These are phyloP conservation scores for Fraxinus albicans DNA, from an alignment of 305 asterid species.

Conservation along the genomic window DNA sequence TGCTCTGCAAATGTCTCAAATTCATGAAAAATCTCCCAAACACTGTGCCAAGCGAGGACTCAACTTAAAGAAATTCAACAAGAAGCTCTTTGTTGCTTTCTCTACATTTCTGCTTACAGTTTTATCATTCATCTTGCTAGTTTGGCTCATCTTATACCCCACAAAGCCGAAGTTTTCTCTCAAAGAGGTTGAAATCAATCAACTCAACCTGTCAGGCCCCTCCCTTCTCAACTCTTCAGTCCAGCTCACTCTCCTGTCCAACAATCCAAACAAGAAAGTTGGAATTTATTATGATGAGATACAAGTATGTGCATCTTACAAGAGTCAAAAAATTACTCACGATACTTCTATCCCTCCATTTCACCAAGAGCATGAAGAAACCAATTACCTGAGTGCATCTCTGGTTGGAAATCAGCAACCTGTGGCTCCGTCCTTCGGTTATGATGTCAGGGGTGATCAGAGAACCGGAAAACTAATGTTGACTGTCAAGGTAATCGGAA, in stretches of 20 bases:
- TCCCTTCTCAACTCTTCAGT: conserved; percentile 80
- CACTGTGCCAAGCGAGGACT: conserved; percentile 66
- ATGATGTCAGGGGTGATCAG: conserved; percentile 64
- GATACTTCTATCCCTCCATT: conserved; percentile 63
- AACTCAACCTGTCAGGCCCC: conserved; percentile 57
- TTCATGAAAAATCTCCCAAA: conserved; percentile 68
- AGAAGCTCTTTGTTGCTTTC: conserved; percentile 44
- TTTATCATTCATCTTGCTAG: conserved; percentile 60
- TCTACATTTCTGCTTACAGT: conserved; percentile 58
- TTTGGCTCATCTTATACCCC: conserved; percentile 78
- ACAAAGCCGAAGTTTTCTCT: conserved; percentile 70
- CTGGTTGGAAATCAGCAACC: conserved; percentile 62
- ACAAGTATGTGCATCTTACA: conserved; percentile 65
- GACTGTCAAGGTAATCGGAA: conserved; percentile 57
- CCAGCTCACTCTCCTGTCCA: conserved; percentile 63
- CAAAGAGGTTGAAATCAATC: conserved; percentile 59
- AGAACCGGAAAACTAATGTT: conserved; percentile 48
- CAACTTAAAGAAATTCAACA: conserved; percentile 43
- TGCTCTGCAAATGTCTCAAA: conserved; percentile 59
- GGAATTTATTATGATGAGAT: conserved; percentile 81
- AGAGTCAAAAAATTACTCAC: conserved; percentile 63
- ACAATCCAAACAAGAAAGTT: conserved; percentile 72
- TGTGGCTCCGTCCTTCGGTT: conserved; percentile 67
- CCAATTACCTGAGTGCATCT: conserved; percentile 55
- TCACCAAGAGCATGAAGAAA: conserved; percentile 74